Percentiles rank a stretch among this genome's conserved stretches.
Evolutionary conservation across 306 rosid species (phyloP).

Genomic region (Prunus davidiana): DNA sequence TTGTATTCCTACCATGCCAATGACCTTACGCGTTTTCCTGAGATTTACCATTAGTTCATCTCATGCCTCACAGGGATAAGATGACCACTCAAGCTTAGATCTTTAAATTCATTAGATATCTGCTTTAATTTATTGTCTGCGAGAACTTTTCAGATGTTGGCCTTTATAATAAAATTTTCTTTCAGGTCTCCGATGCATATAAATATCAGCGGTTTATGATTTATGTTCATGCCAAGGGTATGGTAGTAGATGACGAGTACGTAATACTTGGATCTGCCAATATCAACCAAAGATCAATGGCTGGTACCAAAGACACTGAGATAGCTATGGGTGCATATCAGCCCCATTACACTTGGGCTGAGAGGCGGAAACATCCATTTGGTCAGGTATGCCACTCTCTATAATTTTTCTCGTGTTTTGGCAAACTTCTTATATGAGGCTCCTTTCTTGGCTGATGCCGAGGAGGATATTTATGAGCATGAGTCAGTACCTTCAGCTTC

Average conservation of each 20-base stretch:
- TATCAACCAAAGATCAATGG: conserved; percentile 97
- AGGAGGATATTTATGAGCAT: background rate
- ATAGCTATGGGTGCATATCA: conserved; percentile 97
- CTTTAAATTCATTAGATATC: background rate
- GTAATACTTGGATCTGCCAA: conserved; percentile 91
- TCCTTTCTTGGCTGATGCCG: conserved; percentile 6
- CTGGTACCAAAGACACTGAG: conserved; percentile 95
- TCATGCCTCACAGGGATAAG: too few relatives aligned
- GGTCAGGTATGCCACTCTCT: conserved; percentile 68
- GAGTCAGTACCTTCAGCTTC: background rate
- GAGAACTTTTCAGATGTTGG: conserved; percentile 10
- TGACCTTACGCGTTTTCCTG: background rate
- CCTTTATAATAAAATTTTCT: conserved; percentile 14
- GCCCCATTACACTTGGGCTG: conserved; percentile 78
- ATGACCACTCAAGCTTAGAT: background rate
- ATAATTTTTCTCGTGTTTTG: background rate
- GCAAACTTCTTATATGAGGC: background rate
- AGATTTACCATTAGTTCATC: too few relatives aligned
- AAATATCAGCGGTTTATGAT: conserved; percentile 73
- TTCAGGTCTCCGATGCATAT: conserved; percentile 47
- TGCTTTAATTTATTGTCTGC: background rate
- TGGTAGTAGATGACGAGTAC: conserved; percentile 88
- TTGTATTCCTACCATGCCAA: background rate
- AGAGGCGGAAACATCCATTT: conserved; percentile 50
- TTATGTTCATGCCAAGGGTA: conserved; percentile 95